Evolutionary conservation across 225 moss, liverwort and hornwort genomes (phyloP), one percentile per base, ranked within the genome.

Genomic region (Antitrichia curtipendula): DNA sequence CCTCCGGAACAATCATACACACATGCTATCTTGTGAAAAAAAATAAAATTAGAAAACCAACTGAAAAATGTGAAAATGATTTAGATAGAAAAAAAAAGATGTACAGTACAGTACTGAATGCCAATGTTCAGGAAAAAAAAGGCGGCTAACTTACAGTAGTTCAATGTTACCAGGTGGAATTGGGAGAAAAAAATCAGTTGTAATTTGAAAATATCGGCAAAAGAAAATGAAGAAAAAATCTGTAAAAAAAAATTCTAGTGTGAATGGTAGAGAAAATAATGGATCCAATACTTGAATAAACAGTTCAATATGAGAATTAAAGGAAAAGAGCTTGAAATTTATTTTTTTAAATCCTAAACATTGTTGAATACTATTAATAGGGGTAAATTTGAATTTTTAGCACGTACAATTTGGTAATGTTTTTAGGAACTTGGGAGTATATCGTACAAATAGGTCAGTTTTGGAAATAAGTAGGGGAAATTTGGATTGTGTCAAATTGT

Each of bases 1-100:
- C 91, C 13, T 93, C 90, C 89, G 95, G 94, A 34, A 53, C 93
- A 29, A 95, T 93, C 81, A 95, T 95, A 24, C 86, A 95, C n/a
- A 89, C 93, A 75, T 93, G 96, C 65, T 92, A 89, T 63, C 54
- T 92, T 28, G 85, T n/a, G 8, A 45, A 24, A 69, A 40, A 40
- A 68, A 23, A 68, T 3, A 23, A 38, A 38, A 23, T 23, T 38
- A 21, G 16, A 13, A 40, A 69, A 38, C 6, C 22, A 8, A n/a
- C n/a, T n/a, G n/a, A 40, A 69, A 69, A 24, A 40, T 23, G 15
- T 70, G 41, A 16, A 41, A 70, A 70, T 41, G 41, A 27, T 70
- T 41, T 27, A 25, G 5, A 8, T 41, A 15, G 8, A 24, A 38
- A 68, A 38, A 6, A 38, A n/a, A n/a, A n/a, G n/a, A n/a, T n/a